These are phyloP conservation scores for Yarrowia sp. DNA, from an alignment of 805 yeast genomes.

Conservation along the genomic window DNA sequence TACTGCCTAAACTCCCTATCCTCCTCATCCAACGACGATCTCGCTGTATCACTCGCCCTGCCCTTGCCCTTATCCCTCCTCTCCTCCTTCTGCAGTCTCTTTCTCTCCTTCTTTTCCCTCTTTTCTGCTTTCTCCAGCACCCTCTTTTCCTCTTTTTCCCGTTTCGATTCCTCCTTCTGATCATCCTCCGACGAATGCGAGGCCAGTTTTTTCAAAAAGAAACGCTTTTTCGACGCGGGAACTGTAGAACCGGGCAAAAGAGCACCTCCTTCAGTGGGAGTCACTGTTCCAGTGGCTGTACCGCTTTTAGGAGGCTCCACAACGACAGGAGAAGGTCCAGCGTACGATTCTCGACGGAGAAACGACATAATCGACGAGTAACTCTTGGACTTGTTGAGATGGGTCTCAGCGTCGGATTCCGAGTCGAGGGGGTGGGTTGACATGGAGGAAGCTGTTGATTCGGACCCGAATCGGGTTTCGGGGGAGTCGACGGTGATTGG, in stretches of 20 bases:
- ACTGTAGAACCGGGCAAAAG: background rate
- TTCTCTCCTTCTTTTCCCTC: conserved; percentile 9
- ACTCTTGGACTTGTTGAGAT: conserved; percentile 18
- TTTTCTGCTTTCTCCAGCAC: conserved; percentile 14
- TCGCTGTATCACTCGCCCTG: background rate
- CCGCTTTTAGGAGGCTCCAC: background rate
- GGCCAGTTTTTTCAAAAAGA: conserved; percentile 12
- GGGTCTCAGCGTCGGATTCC: conserved; percentile 14
- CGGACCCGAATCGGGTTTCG: background rate
- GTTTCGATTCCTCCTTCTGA: background rate
- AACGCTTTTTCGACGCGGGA: conserved; percentile 7
- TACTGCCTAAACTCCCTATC: conserved; percentile 16
- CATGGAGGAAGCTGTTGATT: background rate
- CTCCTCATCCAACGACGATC: conserved; percentile 16
- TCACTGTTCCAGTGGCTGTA: background rate
- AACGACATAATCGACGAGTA: conserved; percentile 23
- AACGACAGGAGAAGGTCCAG: background rate
- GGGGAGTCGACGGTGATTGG: conserved; percentile 15
- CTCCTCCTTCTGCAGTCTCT: conserved; percentile 8
- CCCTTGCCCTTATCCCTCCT: conserved; percentile 8
- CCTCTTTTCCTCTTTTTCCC: background rate
- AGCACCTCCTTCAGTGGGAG: background rate
- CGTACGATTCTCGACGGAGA: conserved; percentile 4
- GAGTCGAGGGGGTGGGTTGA: background rate
- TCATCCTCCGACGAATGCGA: conserved; percentile 23